Evolutionary conservation across 805 yeast species (phyloP).

Genomic region (Hanseniaspora lindneri): DNA sequence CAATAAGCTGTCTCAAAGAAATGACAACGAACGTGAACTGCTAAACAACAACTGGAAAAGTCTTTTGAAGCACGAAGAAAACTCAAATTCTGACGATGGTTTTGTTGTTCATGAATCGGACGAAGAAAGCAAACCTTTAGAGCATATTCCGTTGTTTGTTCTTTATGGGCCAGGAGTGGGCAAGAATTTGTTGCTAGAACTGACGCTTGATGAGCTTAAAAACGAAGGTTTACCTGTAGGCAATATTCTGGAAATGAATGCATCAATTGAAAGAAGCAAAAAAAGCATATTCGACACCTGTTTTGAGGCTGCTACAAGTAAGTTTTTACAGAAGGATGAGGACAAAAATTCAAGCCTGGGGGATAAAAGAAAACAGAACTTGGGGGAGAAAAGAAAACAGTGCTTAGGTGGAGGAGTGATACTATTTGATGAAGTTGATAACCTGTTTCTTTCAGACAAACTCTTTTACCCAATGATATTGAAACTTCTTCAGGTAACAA

Average conservation of each 20-base stretch:
- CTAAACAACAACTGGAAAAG: conserved; percentile 15
- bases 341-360: not conserved
- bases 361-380: conserved; percentile 8
- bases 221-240: conserved; percentile 1
- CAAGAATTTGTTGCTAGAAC: conserved; percentile 61
- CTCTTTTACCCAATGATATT: conserved; percentile 68
- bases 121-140: conserved; percentile 18
- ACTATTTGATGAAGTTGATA: conserved; percentile 75
- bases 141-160: conserved; percentile 51
- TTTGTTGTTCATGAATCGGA: conserved; percentile 18
- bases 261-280: conserved; percentile 60
- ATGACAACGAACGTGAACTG: conserved; percentile 23
- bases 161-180: conserved; percentile 67
- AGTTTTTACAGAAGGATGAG: conserved; percentile 46
- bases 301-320: conserved; percentile 74
- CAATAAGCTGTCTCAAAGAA: conserved; percentile 28
- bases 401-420: conserved; percentile 52
- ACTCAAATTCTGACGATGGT: conserved; percentile 25
- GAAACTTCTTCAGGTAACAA: conserved; percentile 45
- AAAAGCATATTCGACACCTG: conserved; percentile 55
- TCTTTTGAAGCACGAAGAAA: conserved; percentile 19
- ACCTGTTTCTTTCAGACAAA: conserved; percentile 63
- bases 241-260: conserved; percentile 61
- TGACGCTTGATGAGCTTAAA: conserved; percentile 47
- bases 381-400: conserved; percentile 3